Evolutionary conservation across 495 filamentous ascomycete genomes (phyloP).

Genomic region (Cenococcum geophilum): DNA sequence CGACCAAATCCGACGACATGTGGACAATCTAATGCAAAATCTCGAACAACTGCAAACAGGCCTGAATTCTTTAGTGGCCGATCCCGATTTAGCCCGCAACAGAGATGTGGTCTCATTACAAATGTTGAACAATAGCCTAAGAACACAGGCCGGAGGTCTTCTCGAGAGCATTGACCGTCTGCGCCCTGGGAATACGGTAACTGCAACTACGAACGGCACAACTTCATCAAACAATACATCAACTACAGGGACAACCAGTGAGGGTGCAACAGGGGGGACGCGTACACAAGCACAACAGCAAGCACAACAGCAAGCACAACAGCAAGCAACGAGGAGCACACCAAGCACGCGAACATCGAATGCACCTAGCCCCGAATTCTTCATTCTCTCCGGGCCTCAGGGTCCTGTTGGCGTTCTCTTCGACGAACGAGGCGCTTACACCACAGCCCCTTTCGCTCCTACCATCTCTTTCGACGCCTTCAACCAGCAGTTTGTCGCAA

Average conservation of each 20-base stretch:
- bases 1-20: constrained; percentile 12
- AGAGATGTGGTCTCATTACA: constrained; percentile 20
- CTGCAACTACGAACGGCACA: not conserved
- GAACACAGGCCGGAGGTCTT: constrained; percentile 13
- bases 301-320: not conserved
- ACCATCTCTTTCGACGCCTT: constrained; percentile 26
- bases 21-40: constrained; percentile 9
- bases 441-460: constrained; percentile 20
- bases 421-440: constrained; percentile 26
- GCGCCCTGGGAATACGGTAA: not conserved
- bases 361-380: constrained; percentile 18
- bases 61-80: constrained; percentile 12
- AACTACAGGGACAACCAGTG: not conserved
- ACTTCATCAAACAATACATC: not conserved
- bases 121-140: constrained; percentile 6
- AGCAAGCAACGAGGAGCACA: not conserved
- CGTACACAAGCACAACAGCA: not conserved
- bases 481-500: constrained; percentile 23
- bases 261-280: too few relatives aligned
- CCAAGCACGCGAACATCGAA: not conserved
- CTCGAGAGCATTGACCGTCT: constrained; percentile 11
- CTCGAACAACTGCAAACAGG: constrained; percentile 19
- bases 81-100: constrained; percentile 20
- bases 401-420: constrained; percentile 28
- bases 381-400: constrained; percentile 27